Conservation (phyloP, 2,329 filamentous ascomycete genomes). For the Ophiostoma sp. region DNA sequence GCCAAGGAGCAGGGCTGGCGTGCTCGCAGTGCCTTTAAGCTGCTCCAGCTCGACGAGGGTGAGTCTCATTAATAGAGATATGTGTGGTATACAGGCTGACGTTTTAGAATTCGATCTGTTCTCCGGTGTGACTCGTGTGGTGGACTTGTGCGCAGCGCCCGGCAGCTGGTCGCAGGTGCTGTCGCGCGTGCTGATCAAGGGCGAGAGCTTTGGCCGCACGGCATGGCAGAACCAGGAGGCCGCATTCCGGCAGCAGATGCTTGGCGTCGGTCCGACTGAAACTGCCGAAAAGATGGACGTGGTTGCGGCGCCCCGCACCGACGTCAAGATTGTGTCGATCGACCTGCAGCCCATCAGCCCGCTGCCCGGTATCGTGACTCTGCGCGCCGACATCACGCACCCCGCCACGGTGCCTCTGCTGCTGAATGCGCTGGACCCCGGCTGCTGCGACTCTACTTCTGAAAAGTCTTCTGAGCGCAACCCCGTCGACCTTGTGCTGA, state of each 20-base stretch:
- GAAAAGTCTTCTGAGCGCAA: slow-evolving; percentile 47
- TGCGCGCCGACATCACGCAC: slow-evolving; percentile 95
- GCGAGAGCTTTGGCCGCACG: slow-evolving; percentile 78
- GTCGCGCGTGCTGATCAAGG: slow-evolving; percentile 86
- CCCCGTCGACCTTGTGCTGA: slow-evolving; percentile 88
- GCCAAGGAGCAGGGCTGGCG: slow-evolving; percentile 99
- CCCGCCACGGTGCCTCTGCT: slow-evolving; percentile 89
- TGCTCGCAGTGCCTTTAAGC: slow-evolving; percentile 91
- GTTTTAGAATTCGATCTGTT: slow-evolving; percentile 84
- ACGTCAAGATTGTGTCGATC: slow-evolving; percentile 92
- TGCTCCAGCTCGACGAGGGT: slow-evolving; percentile 88
- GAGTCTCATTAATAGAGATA: slow-evolving; percentile 16
- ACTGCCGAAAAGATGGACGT: background rate
- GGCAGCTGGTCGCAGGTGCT: slow-evolving; percentile 97
- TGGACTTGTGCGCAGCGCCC: slow-evolving; percentile 91
- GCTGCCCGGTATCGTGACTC: slow-evolving; percentile 82
- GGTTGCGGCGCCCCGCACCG: slow-evolving; percentile 44
- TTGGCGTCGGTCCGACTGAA: slow-evolving; percentile 35
- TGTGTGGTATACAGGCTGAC: background rate
- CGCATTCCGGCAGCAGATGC: slow-evolving; percentile 56
- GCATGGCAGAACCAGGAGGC: slow-evolving; percentile 84
- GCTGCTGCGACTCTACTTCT: too few species aligned
- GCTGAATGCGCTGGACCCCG: slow-evolving; percentile 74
- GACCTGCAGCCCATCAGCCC: slow-evolving; percentile 95
- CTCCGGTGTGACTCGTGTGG: slow-evolving; percentile 80